Base-by-base conservation (phyloP, 345 rosid genomes). In the Jatropha curcas region DNA sequence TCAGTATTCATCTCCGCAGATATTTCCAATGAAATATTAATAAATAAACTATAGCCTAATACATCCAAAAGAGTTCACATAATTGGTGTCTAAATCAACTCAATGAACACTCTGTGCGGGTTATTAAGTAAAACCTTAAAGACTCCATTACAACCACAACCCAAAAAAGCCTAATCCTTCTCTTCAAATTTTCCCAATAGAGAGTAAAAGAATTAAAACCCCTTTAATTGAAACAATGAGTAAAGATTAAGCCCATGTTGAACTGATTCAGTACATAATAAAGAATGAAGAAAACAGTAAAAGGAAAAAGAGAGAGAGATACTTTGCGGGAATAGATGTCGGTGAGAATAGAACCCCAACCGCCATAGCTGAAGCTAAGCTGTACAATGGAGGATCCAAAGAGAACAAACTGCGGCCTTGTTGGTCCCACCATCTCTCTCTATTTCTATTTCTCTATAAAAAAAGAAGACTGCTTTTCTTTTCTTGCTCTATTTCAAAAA, bases 341-440 rank as follows among this genome's bases (percentile, higher is more conserved):
- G 51, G 96, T 79, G 77, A 93, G 94, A 74, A 88, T 85, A 60
- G 98, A 87, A 0, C 97, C 99, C 99, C 98, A 96, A 56, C 99
- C 98, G 73, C 86, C 91, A 79, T 90, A 90, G 81, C 91, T 85
- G 81, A 85, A 96, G 83, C 98, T 84, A 74, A 90, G 90, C 78
- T 96, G 98, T 53, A 93, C 99, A 66, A 93, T 93, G 79, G 99
- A 96, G 19, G 99, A 96, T 57, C 98, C 99, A 55, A 96, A 96
- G 35, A 96, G 90, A 71, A 96, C 93, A 73, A 96, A 88, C 86
- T 88, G 98, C 64, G 96, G 98, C 76, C 99, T 82, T 4, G 71
- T 52, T 0, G 96, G 98, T 84, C 93, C 96, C 82, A 83, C 98
- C 97, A 92, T 95, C 31, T n/a, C 27, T 68, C 81, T 73, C 67